Percentiles rank a stretch among this genome's conserved stretches.
Conservation (phyloP, 371 early-diverging fungal species). For the Parasitella parasitica region DNA sequence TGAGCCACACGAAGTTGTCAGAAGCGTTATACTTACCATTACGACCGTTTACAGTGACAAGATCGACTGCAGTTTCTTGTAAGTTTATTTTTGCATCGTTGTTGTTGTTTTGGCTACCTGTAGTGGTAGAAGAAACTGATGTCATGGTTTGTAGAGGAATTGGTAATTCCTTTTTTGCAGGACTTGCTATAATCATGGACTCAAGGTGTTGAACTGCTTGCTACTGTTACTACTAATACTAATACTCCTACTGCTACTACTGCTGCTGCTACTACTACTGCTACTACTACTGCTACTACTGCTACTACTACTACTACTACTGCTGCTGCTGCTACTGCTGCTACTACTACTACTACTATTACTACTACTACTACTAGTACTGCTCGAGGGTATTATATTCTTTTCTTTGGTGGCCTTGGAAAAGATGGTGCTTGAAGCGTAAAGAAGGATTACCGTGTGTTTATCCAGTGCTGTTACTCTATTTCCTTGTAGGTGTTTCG, state of each 20-base stretch:
- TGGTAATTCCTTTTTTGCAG: conserved; percentile 40
- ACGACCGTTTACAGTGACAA: conserved; percentile 20
- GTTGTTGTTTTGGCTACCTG: not conserved
- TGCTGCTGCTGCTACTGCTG: conserved; percentile 19
- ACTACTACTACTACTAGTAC: conserved; percentile 30
- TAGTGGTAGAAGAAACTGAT: conserved; percentile 13
- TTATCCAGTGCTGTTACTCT: conserved; percentile 57
- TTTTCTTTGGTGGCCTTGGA: conserved; percentile 57
- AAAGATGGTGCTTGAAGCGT: conserved; percentile 55
- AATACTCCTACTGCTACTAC: too few relatives aligned
- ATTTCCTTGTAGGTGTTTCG: conserved; percentile 44
- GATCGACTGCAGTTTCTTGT: conserved; percentile 15
- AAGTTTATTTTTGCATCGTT: not conserved
- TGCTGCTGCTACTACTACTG: conserved; percentile 22
- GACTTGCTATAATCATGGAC: conserved; percentile 52
- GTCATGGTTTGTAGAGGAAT: conserved; percentile 43
- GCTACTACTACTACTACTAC: conserved; percentile 35
- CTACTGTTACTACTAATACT: conserved; percentile 28
- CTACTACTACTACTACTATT: conserved; percentile 35
- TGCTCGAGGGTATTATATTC: conserved; percentile 40
- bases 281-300: conserved; percentile 32
- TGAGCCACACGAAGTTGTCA: not conserved
- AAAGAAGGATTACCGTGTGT: conserved; percentile 51
- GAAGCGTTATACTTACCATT: not conserved
- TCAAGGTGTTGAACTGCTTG: conserved; percentile 18